A percentile compares a stretch with the other conserved stretches of the same genome.
phyloP scores from a whole-genome alignment of 2,329 filamentous ascomycete species.

The Phyllosticta citrichinensis region DNA sequence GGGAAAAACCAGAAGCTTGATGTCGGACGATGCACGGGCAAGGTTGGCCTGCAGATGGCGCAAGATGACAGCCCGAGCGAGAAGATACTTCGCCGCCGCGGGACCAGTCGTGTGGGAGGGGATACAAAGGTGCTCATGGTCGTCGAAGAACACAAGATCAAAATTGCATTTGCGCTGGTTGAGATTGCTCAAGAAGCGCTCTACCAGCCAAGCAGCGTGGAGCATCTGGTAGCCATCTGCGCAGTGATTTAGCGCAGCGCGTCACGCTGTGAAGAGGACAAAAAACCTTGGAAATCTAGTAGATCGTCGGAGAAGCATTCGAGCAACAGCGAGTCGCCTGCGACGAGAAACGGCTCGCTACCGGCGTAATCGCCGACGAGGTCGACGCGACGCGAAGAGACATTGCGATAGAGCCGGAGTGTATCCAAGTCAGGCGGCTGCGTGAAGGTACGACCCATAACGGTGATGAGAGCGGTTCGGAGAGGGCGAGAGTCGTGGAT shows the following conservation, averaged over 20 bases:
- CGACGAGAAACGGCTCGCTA: constrained; percentile 60
- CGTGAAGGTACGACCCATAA: no score
- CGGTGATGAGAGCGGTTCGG: no score
- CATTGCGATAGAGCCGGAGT: constrained; percentile 18
- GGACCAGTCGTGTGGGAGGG: constrained; percentile 29
- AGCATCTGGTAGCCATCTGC: constrained; percentile 55
- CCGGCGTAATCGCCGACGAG: constrained; percentile 69
- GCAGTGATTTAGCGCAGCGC: constrained; percentile 1
- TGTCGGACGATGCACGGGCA: constrained; percentile 25
- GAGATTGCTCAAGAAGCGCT: constrained; percentile 53
- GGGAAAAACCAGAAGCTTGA: constrained; percentile 39
- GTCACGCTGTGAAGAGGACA: neutral
- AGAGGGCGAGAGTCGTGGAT: no score
- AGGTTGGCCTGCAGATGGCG: constrained; percentile 48
- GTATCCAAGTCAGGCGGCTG: neutral
- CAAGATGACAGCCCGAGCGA: constrained; percentile 54
- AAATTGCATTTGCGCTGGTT: constrained; percentile 58
- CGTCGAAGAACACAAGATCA: constrained; percentile 58
- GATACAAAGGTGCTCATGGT: constrained; percentile 46
- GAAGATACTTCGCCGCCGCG: constrained; percentile 44
- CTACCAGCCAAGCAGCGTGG: constrained; percentile 59
- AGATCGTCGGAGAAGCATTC: constrained; percentile 51
- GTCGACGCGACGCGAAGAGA: constrained; percentile 28
- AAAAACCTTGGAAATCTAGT: constrained; percentile 50
- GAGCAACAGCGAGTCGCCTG: constrained; percentile 62